Conservation (phyloP, 208 protist species). For the Zelonia costaricensis region DNA sequence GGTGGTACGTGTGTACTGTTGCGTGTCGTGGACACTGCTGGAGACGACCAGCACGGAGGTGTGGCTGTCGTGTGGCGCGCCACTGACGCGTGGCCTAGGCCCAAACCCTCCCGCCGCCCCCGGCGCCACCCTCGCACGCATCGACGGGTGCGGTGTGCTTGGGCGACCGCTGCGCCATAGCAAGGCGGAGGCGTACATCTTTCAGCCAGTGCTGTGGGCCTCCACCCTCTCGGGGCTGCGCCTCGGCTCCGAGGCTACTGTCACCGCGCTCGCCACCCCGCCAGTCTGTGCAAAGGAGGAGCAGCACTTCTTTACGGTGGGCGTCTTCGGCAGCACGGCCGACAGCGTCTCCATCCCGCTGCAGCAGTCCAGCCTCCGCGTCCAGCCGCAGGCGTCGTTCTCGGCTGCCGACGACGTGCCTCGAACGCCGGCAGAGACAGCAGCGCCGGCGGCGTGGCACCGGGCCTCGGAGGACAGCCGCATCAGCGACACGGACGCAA, state of each 20-base stretch:
- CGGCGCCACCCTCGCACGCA: conserved; percentile 24
- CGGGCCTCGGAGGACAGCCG: not conserved
- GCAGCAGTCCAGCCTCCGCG: not conserved
- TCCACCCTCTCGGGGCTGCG: not conserved
- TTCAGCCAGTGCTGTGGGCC: conserved; percentile 22
- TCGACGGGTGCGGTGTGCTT: conserved; percentile 47
- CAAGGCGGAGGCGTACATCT: conserved; percentile 15
- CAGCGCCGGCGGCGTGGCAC: not conserved
- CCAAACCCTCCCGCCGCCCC: conserved; percentile 3
- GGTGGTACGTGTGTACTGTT: conserved; percentile 35
- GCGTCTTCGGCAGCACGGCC: not conserved
- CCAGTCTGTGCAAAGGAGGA: not conserved
- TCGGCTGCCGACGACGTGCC: not conserved
- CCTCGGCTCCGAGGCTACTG: not conserved
- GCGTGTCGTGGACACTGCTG: conserved; percentile 46
- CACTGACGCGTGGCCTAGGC: conserved; percentile 46
- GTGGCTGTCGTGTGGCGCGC: conserved; percentile 53
- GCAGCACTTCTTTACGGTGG: not conserved
- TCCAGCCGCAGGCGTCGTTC: not conserved
- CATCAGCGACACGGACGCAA: conserved; percentile 15
- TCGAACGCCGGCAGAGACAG: not conserved
- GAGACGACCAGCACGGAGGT: conserved; percentile 22
- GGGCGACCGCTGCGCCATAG: conserved; percentile 27
- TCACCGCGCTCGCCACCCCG: not conserved
- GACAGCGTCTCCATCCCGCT: not conserved